These are phyloP conservation scores for Cryptosporidium canis DNA, from an alignment of 169 alveolate species.

Conservation along the genomic window DNA sequence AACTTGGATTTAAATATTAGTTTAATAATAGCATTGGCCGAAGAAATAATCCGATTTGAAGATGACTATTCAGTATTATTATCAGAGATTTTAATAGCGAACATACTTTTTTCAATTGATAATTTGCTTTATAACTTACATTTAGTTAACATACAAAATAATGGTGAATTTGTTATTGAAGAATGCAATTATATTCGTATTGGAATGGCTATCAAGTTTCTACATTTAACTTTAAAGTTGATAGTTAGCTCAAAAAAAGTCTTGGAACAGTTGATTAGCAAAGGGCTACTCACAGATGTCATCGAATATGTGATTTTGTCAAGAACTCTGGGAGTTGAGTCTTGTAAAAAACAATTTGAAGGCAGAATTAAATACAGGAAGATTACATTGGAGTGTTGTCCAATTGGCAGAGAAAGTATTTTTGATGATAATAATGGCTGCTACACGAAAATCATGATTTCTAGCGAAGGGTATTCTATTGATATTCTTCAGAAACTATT, in stretches of 20 bases:
- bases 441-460: constrained; percentile 18
- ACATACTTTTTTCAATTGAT: not conserved
- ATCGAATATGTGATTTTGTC: constrained; percentile 9
- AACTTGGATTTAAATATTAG: not conserved
- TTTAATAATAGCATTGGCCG: not conserved
- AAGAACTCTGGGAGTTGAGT: not conserved
- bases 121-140: not conserved
- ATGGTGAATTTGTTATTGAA: not conserved
- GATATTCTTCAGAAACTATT: constrained; percentile 42
- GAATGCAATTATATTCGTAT: not conserved
- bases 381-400: not conserved
- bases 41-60: not conserved
- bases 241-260: not conserved
- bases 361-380: not conserved
- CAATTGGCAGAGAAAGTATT: not conserved
- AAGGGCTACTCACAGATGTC: not conserved
- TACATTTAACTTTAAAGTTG: constrained; percentile 13
- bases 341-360: not conserved
- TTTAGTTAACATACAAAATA: not conserved
- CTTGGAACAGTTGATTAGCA: not conserved
- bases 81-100: not conserved
- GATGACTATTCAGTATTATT: not conserved
- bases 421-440: not conserved
- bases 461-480: not conserved
- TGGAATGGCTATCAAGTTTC: not conserved